Evolutionary conservation across 345 rosid genomes (phyloP).

Genomic region (Populus alba): DNA sequence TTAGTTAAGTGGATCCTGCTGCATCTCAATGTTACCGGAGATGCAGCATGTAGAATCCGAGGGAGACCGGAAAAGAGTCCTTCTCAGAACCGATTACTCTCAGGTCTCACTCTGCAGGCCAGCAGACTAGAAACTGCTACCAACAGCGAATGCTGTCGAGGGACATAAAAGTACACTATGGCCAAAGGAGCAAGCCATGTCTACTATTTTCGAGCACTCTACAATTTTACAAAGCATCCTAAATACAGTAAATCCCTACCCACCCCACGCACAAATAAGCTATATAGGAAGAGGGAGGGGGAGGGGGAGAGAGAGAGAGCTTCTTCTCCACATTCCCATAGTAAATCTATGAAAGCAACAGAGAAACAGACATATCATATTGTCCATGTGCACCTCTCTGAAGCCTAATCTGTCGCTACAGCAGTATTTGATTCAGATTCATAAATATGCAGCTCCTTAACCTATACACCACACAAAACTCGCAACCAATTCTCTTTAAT

Average conservation of each 20-base stretch:
- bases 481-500: conserved; percentile 19
- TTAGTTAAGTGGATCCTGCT: not conserved
- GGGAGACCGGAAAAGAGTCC: not conserved
- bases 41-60: not conserved
- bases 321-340: not conserved
- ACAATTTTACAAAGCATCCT: not conserved
- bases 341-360: conserved; percentile 17
- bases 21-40: not conserved
- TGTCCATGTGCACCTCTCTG: conserved; percentile 20
- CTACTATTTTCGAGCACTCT: not conserved
- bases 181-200: not conserved
- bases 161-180: not conserved
- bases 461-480: conserved; percentile 11
- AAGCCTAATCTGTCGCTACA: not conserved
- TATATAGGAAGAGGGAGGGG: not conserved
- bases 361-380: conserved; percentile 15
- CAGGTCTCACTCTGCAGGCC: not conserved
- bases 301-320: not conserved
- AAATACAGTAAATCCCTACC: not conserved
- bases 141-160: not conserved
- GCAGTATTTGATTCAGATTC: not conserved
- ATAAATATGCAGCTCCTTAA: not conserved
- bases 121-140: conserved; percentile 1
- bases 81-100: too few relatives aligned
- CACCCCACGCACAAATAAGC: not conserved